Evolutionary conservation across 352 stramenopile genomes (phyloP).

Genomic region (Pythium insidiosum): DNA sequence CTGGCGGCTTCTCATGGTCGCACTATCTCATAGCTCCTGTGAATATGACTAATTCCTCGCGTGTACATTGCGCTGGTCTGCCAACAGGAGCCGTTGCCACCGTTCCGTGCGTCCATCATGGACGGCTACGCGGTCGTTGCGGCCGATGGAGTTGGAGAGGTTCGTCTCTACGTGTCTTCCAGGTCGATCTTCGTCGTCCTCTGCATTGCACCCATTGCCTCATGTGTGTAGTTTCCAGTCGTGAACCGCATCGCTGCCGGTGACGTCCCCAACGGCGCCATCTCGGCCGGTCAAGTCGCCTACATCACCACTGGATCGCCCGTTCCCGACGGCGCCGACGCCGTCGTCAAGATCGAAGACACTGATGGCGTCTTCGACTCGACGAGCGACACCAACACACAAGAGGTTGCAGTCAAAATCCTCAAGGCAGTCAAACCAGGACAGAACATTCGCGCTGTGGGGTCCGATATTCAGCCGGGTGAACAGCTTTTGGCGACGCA

Average conservation of each 20-base stretch:
- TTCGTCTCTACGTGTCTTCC: conserved; percentile 6
- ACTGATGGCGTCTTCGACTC: conserved; percentile 42
- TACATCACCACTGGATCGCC: conserved; percentile 96
- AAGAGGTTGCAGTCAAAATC: conserved; percentile 56
- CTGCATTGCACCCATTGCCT: background rate
- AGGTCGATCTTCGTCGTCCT: background rate
- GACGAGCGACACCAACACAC: conserved; percentile 3
- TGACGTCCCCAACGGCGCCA: conserved; percentile 24
- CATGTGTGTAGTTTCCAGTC: conserved; percentile 47
- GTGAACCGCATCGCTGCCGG: conserved; percentile 64
- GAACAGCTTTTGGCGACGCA: conserved; percentile 73
- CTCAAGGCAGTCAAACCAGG: conserved; percentile 41
- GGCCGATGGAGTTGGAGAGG: conserved; percentile 65
- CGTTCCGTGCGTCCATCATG: conserved; percentile 96
- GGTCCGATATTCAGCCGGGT: conserved; percentile 85
- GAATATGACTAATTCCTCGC: too few relatives aligned
- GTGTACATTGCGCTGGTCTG: too few relatives aligned
- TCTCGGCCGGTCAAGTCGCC: conserved; percentile 41
- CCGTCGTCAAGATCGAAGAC: conserved; percentile 94
- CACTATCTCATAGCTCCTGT: conserved; percentile 65
- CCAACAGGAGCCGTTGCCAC: conserved; percentile 84
- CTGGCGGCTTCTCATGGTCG: conserved; percentile 51
- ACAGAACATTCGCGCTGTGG: conserved; percentile 81
- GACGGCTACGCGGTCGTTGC: conserved; percentile 95
- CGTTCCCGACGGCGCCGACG: conserved; percentile 86